phyloP scores from a whole-genome alignment of 192 early-diverging fungal species.

The Coemansia reversa region DNA sequence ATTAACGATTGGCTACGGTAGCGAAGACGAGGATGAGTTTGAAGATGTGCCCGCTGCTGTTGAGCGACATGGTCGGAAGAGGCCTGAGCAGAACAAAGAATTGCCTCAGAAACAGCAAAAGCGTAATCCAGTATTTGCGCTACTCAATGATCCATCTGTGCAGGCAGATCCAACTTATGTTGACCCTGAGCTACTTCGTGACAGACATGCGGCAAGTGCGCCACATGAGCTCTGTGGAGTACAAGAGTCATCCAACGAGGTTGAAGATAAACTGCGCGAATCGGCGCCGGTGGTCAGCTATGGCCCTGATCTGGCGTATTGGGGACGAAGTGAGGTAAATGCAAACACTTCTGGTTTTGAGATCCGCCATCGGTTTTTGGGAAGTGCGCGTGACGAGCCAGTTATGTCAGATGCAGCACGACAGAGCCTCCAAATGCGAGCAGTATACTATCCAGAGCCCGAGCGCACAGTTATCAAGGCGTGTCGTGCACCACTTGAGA shows the following conservation, averaged over 20 bases:
- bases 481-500: constrained; percentile 62
- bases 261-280: constrained; percentile 55
- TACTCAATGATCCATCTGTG: constrained; percentile 21
- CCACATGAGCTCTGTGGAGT: background rate
- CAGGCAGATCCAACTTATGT: constrained; percentile 27
- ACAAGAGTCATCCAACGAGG: constrained; percentile 11
- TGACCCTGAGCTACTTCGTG: constrained; percentile 13
- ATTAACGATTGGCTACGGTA: background rate
- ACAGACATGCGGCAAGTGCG: background rate
- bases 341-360: constrained; percentile 61
- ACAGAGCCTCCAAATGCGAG: constrained; percentile 58
- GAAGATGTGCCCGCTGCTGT: constrained; percentile 27
- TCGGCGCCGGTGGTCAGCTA: constrained; percentile 65
- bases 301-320: constrained; percentile 66
- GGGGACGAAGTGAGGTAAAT: constrained; percentile 60
- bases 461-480: constrained; percentile 53
- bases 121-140: constrained; percentile 35
- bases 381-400: constrained; percentile 62
- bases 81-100: too few species aligned
- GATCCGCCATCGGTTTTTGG: constrained; percentile 63
- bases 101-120: constrained; percentile 4
- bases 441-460: constrained; percentile 33
- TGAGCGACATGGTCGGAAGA: background rate
- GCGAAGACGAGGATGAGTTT: constrained; percentile 35
- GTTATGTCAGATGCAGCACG: constrained; percentile 56